Evolutionary conservation across 768 basidiomycete genomes (phyloP), one percentile per base, ranked within the genome.

Genomic region (Agrocybe pediades): DNA sequence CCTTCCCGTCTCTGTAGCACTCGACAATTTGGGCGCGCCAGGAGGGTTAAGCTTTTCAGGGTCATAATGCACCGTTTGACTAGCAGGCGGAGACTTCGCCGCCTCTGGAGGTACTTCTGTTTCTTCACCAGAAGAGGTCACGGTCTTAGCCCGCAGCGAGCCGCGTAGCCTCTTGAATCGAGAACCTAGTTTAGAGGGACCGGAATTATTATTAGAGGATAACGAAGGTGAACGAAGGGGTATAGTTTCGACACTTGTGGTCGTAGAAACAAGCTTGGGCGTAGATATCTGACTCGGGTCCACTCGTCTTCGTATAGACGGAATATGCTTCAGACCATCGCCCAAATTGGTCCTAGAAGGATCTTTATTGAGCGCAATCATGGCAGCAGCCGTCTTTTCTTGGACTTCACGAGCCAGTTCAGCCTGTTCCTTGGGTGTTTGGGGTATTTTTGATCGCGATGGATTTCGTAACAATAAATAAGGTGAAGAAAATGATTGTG

Each of bases 81-180:
- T 64, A 36, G 66, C 62, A 33, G 68, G 68, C 36, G 69, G 69
- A 17, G 78, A 71, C 45, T 74, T 75, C 23, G 68, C 23, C 2
- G 74, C 43, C 29, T 80, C 71, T 54, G 69, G 72, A 7, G 81
- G 69, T 8, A 75, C 73, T n/a, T 36, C 33, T 15, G 74, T 63
- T 53, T 89, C 87, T 19, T 82, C 81, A 19, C 68, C 72, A 23
- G 71, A 74, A 11, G 73, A 62, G 16, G 69, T 59, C n/a, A 72
- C 59, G 33, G 73, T 65, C 52, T 78, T 79, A 24, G 82, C 74
- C 40, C 87, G 80, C 53, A 92, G 72, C 0, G 87, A 87, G 46
- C 88, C 81, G 48, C 86, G 78, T 44, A 93, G 70, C 63, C 81
- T 85, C 68, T 83, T 87, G 74, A 93, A 84, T 20, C 89, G 83